Conservation (phyloP, 177 flowering plant species). For the Telopea speciosissima region DNA sequence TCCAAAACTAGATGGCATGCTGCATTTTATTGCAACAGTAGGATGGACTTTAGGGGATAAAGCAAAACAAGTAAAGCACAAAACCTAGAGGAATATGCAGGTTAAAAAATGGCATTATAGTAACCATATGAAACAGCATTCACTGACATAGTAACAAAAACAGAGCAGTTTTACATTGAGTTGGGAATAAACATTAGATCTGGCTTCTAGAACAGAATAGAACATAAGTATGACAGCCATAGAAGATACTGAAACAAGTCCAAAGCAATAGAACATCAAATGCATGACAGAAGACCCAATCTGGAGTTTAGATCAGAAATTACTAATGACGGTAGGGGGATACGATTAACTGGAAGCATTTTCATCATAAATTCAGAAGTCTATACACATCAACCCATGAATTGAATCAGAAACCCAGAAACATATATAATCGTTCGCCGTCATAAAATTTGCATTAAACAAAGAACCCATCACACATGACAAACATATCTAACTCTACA, state of each 20-base stretch:
- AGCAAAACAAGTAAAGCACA: not conserved
- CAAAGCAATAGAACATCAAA: slow-evolving; percentile 8
- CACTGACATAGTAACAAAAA: no score
- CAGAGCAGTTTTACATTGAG: slow-evolving; percentile 1
- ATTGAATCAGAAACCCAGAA: not conserved
- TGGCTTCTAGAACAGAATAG: slow-evolving; percentile 3
- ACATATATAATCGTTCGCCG: no score
- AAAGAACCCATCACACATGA: slow-evolving; percentile 7
- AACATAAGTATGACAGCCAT: not conserved
- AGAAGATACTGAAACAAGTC: slow-evolving; percentile 2
- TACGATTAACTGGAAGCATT: not conserved
- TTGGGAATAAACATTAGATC: slow-evolving; percentile 9
- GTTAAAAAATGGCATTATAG: slow-evolving; percentile 5
- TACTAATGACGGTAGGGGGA: not conserved
- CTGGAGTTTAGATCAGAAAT: slow-evolving; percentile 17
- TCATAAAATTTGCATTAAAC: not conserved
- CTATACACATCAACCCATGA: slow-evolving; percentile 1
- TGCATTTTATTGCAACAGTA: slow-evolving; percentile 1
- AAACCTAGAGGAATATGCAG: not conserved
- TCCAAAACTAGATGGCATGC: slow-evolving; percentile 5
- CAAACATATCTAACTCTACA: slow-evolving; percentile 9
- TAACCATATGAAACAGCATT: no score
- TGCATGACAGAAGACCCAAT: slow-evolving; percentile 2
- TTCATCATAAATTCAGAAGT: slow-evolving; percentile 11
- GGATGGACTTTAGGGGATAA: not conserved